Conservation (phyloP, 2,329 filamentous ascomycete genomes). For the Aspergillus clavatus region DNA sequence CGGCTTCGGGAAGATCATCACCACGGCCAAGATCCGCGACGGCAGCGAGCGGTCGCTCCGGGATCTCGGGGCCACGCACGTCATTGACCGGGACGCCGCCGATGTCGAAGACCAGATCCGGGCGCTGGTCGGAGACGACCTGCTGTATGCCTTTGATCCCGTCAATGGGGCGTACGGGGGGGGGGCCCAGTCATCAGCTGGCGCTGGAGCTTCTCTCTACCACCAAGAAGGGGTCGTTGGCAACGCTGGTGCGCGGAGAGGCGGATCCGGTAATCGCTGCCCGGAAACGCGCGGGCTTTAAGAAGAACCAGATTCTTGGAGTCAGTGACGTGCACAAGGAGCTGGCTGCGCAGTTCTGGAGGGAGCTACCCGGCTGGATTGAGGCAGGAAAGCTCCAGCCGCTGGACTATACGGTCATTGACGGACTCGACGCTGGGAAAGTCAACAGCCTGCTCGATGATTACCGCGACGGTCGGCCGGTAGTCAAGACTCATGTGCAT, state of each 20-base stretch:
- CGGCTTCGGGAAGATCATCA: constrained; percentile 38
- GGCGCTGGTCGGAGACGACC: constrained; percentile 36
- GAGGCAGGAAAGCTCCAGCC: constrained; percentile 29
- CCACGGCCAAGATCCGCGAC: constrained; percentile 28
- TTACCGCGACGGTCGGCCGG: constrained; percentile 31
- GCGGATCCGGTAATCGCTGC: constrained; percentile 25
- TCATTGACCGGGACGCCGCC: constrained; percentile 38
- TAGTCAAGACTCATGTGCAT: constrained; percentile 4
- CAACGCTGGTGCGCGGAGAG: constrained; percentile 15
- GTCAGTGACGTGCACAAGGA: constrained; percentile 23
- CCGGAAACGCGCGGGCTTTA: constrained; percentile 31
- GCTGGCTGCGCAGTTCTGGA: constrained; percentile 31
- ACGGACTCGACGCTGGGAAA: constrained; percentile 30
- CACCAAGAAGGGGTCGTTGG: constrained; percentile 32
- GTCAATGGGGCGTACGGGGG: constrained; percentile 17
- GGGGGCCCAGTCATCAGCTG: constrained; percentile 22
- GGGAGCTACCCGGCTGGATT: constrained; percentile 26
- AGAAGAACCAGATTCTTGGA: constrained; percentile 26
- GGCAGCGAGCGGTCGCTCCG: constrained; percentile 25
- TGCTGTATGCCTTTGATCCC: constrained; percentile 38
- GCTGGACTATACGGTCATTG: constrained; percentile 25
- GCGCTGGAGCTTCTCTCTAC: constrained; percentile 34
- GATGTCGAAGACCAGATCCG: constrained; percentile 29
- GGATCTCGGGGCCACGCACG: constrained; percentile 37
- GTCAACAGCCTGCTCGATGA: constrained; percentile 38